A percentile compares a stretch with the other conserved stretches of the same genome.
Evolutionary conservation across 371 early-diverging fungal species (phyloP).

Genomic region (Mortierella sp.): DNA sequence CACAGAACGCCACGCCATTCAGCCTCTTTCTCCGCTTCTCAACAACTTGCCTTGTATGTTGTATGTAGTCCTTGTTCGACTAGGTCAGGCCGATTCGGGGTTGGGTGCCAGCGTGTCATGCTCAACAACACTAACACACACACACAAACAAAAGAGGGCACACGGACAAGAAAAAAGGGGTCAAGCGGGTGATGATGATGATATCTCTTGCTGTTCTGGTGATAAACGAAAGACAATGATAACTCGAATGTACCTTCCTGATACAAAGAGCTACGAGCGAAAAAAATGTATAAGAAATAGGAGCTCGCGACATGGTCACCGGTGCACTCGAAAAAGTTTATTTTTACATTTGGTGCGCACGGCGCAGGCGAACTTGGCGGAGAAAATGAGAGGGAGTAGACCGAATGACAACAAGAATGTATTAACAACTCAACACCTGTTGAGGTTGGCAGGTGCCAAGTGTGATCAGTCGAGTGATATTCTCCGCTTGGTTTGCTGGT

Average conservation of each 20-base stretch:
- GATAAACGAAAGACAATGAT: background rate
- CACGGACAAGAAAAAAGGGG: constrained; percentile 14
- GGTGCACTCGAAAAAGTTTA: background rate
- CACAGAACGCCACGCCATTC: background rate
- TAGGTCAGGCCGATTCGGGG: background rate
- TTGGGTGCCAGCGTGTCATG: background rate
- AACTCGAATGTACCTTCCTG: background rate
- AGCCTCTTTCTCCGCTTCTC: background rate
- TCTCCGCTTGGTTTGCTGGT: background rate
- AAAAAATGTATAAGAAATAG: constrained; percentile 8
- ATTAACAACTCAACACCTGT: background rate
- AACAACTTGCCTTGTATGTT: background rate
- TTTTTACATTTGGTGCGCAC: background rate
- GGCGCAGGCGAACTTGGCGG: background rate
- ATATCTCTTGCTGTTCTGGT: background rate
- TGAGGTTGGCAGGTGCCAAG: background rate
- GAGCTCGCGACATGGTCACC: background rate
- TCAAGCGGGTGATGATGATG: background rate
- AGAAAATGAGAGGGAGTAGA: background rate
- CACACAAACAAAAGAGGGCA: background rate
- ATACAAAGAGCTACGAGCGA: background rate
- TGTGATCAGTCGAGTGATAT: background rate
- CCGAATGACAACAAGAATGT: background rate
- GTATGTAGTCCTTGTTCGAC: background rate
- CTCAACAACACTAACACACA: background rate